Base-by-base conservation (phyloP, 306 rosid species). In the Cicer arietinum region DNA sequence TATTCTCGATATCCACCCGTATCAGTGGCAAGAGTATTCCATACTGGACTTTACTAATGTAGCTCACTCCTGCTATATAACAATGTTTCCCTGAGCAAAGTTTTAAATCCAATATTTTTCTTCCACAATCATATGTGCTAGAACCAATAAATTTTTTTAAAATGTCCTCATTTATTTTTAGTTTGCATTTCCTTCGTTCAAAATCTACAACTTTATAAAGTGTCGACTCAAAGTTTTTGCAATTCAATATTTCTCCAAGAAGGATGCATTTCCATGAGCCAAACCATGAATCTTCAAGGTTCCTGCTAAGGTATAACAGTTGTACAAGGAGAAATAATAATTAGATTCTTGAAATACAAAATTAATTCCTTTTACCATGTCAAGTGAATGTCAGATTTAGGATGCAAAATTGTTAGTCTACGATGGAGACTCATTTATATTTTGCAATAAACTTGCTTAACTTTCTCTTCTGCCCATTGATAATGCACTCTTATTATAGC, bases 191-290 rank as follows among this genome's bases (percentile, higher is more conserved):
- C 6, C 88, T 85, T 86, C 73, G 84, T 83, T 90, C 83, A 30
- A 30, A 30, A 30, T 30, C 37, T 30, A 30, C 37, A 30, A 30
- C 37, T 30, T 30, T 30, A 30, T 88, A 82, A n/a, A 67, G 78
- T 64, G 82, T 86, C 8, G 8, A 63, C 48, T 93, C 92, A 79
- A 85, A 53, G 25, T 54, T 80, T 84, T 82, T 85, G 79, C 77
- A 40, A 66, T 86, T 70, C 41, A 85, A 82, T 84, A 30, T 30
- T 74, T 85, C 88, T 67, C 98, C 98, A 45, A 87, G 82, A 79
- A 93, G 89, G 72, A 93, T 13, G 78, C 71, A 84, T 82, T 84
- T 90, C 96, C 93, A 90, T 14, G 89, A 81, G 78, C 98, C 96
- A 75, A 90, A 79, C 98, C 96, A 88, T 44, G 83, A 82, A 77